These are phyloP conservation scores for Actinidia polygama DNA, from an alignment of 179 eudicot species.

Conservation along the genomic window DNA sequence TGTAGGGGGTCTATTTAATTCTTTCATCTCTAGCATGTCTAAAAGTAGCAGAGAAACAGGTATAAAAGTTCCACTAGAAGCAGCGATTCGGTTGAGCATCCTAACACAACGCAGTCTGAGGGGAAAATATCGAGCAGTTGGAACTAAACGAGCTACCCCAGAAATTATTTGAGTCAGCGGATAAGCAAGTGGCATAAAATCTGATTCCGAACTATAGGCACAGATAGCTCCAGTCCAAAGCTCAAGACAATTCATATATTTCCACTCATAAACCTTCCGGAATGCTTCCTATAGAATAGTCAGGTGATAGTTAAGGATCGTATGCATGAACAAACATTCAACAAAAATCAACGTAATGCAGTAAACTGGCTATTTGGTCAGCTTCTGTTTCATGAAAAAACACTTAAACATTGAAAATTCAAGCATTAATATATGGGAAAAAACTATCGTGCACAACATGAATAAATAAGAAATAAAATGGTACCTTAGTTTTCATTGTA, in stretches of 20 bases:
- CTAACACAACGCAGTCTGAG: slow-evolving; percentile 88
- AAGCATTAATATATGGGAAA: too few relatives aligned
- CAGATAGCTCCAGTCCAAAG: slow-evolving; percentile 97
- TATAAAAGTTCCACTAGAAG: slow-evolving; percentile 75
- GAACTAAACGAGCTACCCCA: slow-evolving; percentile 87
- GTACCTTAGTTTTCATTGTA: slow-evolving; percentile 63
- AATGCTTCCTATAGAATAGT: slow-evolving; percentile 61
- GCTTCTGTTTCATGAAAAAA: neutral
- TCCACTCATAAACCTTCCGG: slow-evolving; percentile 93
- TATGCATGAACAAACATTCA: neutral
- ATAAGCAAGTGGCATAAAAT: slow-evolving; percentile 87
- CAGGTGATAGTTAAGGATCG: neutral
- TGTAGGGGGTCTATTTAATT: slow-evolving; percentile 77
- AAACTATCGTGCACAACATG: neutral
- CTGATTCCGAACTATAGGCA: slow-evolving; percentile 75
- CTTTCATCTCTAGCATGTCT: slow-evolving; percentile 97
- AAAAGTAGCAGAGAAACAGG: slow-evolving; percentile 86
- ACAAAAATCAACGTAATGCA: neutral
- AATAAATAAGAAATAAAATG: slow-evolving; percentile 2
- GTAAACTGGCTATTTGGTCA: neutral
- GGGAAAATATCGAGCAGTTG: slow-evolving; percentile 91
- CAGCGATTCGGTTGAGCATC: slow-evolving; percentile 92
- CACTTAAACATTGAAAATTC: neutral
- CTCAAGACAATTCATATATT: slow-evolving; percentile 89
- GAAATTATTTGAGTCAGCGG: slow-evolving; percentile 92